phyloP scores from a whole-genome alignment of 495 filamentous ascomycete genomes.

The Friedmanniomyces endolithicus region DNA sequence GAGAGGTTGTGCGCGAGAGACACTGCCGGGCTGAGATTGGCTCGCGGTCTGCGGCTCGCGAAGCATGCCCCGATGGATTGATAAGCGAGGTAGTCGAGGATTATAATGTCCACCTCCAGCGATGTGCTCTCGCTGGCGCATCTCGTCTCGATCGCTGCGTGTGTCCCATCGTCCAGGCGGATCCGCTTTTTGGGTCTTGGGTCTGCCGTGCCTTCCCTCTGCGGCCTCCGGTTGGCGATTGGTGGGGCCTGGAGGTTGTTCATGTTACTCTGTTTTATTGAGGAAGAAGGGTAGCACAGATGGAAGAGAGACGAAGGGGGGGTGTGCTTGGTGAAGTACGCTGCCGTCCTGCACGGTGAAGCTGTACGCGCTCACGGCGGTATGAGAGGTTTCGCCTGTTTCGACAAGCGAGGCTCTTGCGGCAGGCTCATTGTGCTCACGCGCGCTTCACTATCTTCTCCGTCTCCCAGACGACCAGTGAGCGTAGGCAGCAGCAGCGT shows the following conservation, averaged over 20 bases:
- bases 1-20: constrained; percentile 5
- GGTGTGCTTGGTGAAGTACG: too few relatives aligned
- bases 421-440: background rate
- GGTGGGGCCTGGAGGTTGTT: background rate
- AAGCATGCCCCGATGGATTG: constrained; percentile 31
- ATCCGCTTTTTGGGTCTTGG: background rate
- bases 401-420: background rate
- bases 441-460: background rate
- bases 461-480: background rate
- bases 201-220: background rate
- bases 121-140: constrained; percentile 1
- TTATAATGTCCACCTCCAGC: constrained; percentile 38
- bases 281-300: too few relatives aligned
- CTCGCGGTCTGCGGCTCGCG: constrained; percentile 1
- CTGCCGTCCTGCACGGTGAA: too few relatives aligned
- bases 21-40: background rate
- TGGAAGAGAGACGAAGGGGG: too few relatives aligned
- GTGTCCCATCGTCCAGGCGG: background rate
- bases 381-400: constrained; percentile 2
- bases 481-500: background rate
- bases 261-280: too few relatives aligned
- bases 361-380: background rate
- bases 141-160: background rate
- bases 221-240: background rate
- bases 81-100: constrained; percentile 45